These are phyloP conservation scores for Anisogramma anomala DNA, from an alignment of 2,329 filamentous ascomycete genomes.

Conservation along the genomic window DNA sequence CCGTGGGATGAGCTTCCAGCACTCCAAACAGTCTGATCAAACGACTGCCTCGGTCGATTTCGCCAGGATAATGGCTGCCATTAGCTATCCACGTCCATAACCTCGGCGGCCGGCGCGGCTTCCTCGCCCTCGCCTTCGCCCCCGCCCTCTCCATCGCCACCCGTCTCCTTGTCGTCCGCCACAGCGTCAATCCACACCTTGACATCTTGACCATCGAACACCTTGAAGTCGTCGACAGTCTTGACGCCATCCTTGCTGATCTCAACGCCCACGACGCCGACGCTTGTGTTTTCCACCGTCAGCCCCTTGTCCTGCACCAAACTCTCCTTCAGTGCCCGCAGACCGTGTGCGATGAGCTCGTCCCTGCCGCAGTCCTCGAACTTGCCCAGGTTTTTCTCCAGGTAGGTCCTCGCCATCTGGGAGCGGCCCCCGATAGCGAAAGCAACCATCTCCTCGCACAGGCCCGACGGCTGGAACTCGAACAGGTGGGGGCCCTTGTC, in stretches of 20 bases:
- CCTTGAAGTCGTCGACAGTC: slow-evolving; percentile 67
- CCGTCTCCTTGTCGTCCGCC: slow-evolving; percentile 41
- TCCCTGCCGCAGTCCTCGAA: slow-evolving; percentile 69
- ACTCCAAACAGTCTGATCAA: too few species aligned
- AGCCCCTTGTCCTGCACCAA: slow-evolving; percentile 95
- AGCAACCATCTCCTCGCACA: slow-evolving; percentile 94
- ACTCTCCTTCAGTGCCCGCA: slow-evolving; percentile 88
- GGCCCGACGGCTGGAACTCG: slow-evolving; percentile 92
- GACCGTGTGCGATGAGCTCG: slow-evolving; percentile 80
- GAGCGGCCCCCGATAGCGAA: slow-evolving; percentile 92
- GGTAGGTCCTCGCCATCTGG: slow-evolving; percentile 95
- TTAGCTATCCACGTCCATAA: slow-evolving; percentile 34
- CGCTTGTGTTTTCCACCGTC: slow-evolving; percentile 91
- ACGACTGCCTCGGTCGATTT: too few species aligned
- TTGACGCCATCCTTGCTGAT: slow-evolving; percentile 38
- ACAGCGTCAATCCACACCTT: slow-evolving; percentile 73
- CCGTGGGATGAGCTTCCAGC: too few species aligned
- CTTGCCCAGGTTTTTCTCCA: slow-evolving; percentile 80
- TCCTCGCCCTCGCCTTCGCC: slow-evolving; percentile 31
- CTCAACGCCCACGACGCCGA: slow-evolving; percentile 65
- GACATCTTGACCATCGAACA: slow-evolving; percentile 82
- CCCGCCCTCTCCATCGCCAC: slow-evolving; percentile 36
- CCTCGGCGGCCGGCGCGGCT: slow-evolving; percentile 20
- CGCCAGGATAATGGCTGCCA: not conserved
- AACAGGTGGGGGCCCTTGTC: slow-evolving; percentile 91